These are phyloP conservation scores for Magnaporthiopsis rhizophila DNA, from an alignment of 2,329 filamentous ascomycete genomes.

Conservation along the genomic window DNA sequence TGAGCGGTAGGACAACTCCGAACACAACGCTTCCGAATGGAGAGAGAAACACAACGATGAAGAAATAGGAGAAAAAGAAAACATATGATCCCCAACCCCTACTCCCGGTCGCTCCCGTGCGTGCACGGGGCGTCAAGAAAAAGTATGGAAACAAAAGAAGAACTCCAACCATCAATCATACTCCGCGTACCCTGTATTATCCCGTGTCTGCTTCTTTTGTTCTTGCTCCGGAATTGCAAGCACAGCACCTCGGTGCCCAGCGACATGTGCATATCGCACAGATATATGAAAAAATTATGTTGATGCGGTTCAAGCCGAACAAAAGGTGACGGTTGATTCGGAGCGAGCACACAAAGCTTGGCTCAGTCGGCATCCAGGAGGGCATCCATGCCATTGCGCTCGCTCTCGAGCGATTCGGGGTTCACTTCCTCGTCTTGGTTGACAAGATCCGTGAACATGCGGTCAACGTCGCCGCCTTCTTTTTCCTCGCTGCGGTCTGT, in stretches of 20 bases:
- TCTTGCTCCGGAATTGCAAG: background rate
- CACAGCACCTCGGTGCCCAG: background rate
- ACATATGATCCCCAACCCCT: background rate
- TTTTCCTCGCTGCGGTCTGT: constrained; percentile 22
- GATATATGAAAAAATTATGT: background rate
- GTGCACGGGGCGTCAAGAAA: background rate
- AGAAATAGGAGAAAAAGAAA: background rate
- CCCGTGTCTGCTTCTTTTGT: background rate
- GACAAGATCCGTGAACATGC: constrained; percentile 49
- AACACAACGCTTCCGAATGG: background rate
- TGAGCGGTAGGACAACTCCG: background rate
- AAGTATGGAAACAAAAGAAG: background rate
- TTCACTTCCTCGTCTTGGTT: constrained; percentile 41
- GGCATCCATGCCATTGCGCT: constrained; percentile 39
- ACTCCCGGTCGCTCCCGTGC: background rate
- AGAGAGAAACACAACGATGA: background rate
- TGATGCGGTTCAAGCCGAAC: background rate
- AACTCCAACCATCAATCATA: background rate
- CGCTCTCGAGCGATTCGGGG: constrained; percentile 34
- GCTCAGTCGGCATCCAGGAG: constrained; percentile 33
- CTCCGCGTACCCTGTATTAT: background rate
- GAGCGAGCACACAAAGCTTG: background rate
- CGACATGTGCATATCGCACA: background rate
- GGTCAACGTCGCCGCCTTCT: constrained; percentile 36
- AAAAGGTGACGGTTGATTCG: background rate